Conservation (phyloP, 768 basidiomycete genomes). For the Cyclocybe cylindracea region DNA sequence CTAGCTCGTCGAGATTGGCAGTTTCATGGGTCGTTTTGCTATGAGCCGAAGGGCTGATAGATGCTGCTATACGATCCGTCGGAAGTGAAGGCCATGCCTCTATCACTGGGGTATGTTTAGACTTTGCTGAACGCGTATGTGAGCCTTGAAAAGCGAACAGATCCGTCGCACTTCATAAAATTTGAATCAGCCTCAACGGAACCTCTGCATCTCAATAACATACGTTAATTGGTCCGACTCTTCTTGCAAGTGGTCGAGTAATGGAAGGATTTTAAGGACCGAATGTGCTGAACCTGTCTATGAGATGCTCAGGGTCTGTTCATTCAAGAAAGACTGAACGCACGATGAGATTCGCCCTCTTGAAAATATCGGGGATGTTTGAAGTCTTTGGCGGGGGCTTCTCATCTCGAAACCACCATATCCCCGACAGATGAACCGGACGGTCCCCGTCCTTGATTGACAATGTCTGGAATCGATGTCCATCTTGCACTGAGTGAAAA, state of each 20-base stretch:
- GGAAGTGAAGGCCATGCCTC: slow-evolving; percentile 69
- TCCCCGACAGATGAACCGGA: slow-evolving; percentile 38
- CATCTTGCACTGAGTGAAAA: slow-evolving; percentile 80
- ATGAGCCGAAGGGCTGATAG: slow-evolving; percentile 50
- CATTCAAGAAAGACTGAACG: slow-evolving; percentile 16
- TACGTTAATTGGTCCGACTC: slow-evolving; percentile 69
- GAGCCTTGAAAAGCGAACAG: slow-evolving; percentile 81
- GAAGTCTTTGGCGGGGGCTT: slow-evolving; percentile 32
- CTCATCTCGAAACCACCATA: slow-evolving; percentile 75
- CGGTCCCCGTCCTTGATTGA: slow-evolving; percentile 15
- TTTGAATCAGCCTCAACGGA: slow-evolving; percentile 12
- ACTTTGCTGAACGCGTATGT: slow-evolving; percentile 48
- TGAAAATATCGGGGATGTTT: slow-evolving; percentile 76
- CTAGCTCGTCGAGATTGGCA: slow-evolving; percentile 39
- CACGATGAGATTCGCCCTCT: slow-evolving; percentile 65
- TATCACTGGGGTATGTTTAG: slow-evolving; percentile 59
- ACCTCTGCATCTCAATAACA: slow-evolving; percentile 13
- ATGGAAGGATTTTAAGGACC: slow-evolving; percentile 64
- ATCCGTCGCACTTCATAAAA: slow-evolving; percentile 61
- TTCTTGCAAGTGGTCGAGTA: slow-evolving; percentile 71
- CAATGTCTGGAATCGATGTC: slow-evolving; percentile 46
- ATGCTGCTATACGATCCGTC: slow-evolving; percentile 55
- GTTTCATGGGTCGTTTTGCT: slow-evolving; percentile 31
- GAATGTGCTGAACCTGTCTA: slow-evolving; percentile 82
- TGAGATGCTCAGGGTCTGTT: slow-evolving; percentile 13